Conservation (phyloP, 2,329 filamentous ascomycete genomes). For the Cryphonectria radicalis region DNA sequence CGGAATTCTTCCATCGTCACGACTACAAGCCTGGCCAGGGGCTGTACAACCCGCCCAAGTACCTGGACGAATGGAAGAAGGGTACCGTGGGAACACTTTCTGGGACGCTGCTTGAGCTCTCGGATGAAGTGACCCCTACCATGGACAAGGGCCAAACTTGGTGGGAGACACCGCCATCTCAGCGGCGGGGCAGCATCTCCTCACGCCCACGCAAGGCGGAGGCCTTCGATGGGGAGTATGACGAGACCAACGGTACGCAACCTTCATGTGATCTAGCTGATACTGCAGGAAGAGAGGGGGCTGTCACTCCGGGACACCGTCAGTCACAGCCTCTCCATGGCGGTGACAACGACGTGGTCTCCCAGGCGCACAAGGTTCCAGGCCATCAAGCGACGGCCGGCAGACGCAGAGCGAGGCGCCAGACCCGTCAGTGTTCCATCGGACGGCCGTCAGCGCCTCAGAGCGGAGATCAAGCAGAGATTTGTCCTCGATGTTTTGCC, state of each 20-base stretch:
- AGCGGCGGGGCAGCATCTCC: constrained; percentile 52
- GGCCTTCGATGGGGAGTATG: constrained; percentile 69
- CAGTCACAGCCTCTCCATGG: constrained; percentile 20
- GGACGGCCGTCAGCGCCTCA: constrained; percentile 16
- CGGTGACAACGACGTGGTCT: constrained; percentile 16
- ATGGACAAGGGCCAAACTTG: constrained; percentile 61
- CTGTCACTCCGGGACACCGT: constrained; percentile 4
- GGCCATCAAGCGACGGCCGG: constrained; percentile 25
- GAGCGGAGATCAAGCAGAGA: not conserved
- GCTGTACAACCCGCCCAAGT: constrained; percentile 61
- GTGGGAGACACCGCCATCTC: constrained; percentile 69
- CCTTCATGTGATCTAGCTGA: not conserved
- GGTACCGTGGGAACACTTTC: constrained; percentile 65
- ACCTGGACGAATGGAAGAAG: constrained; percentile 75
- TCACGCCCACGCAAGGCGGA: constrained; percentile 60
- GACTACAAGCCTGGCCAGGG: constrained; percentile 54
- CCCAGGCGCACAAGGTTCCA: constrained; percentile 12
- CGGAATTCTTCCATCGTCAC: constrained; percentile 48
- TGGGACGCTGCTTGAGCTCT: constrained; percentile 63
- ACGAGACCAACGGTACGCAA: constrained; percentile 61
- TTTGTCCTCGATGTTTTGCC: not conserved
- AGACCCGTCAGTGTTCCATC: constrained; percentile 25
- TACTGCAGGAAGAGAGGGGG: not conserved
- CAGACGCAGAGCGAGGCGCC: constrained; percentile 25
- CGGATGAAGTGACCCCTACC: constrained; percentile 42